A percentile compares a stretch with the other conserved stretches of the same genome.
Evolutionary conservation across 2,329 filamentous ascomycete species (phyloP).

Genomic region (Venturiaceae sp.): DNA sequence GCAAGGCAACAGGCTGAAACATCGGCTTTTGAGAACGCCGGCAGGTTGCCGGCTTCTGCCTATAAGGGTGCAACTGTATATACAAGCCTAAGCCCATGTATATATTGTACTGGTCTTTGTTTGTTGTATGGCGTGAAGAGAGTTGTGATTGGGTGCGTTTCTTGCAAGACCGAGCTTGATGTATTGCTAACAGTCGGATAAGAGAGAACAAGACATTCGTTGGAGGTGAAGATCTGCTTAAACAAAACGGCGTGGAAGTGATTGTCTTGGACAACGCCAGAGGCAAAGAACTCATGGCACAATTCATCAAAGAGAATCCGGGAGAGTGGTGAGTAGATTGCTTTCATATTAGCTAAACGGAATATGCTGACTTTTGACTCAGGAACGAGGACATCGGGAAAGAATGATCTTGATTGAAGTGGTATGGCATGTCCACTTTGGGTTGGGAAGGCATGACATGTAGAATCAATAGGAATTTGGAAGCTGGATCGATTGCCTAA

Average conservation of each 20-base stretch:
- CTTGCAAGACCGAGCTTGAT: not conserved
- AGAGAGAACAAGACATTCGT: slow-evolving; percentile 64
- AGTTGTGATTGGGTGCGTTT: slow-evolving; percentile 50
- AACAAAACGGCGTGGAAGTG: slow-evolving; percentile 59
- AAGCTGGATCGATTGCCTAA: no score
- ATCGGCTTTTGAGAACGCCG: slow-evolving; percentile 63
- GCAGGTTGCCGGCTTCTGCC: slow-evolving; percentile 56
- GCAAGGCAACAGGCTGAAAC: slow-evolving; percentile 54
- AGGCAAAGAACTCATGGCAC: slow-evolving; percentile 54
- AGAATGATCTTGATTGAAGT: no score
- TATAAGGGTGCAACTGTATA: slow-evolving; percentile 74
- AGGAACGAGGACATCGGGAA: slow-evolving; percentile 23
- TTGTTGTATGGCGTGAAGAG: slow-evolving; percentile 64
- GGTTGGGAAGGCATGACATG: no score
- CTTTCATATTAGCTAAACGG: not conserved
- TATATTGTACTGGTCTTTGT: slow-evolving; percentile 75
- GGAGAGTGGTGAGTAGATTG: slow-evolving; percentile 51
- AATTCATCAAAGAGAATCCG: slow-evolving; percentile 63
- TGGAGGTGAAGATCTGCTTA: slow-evolving; percentile 62
- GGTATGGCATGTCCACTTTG: no score
- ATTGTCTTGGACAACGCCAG: slow-evolving; percentile 57
- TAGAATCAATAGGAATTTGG: no score
- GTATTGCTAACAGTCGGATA: slow-evolving; percentile 4
- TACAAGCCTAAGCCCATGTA: slow-evolving; percentile 69
- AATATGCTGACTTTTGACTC: not conserved